Evolutionary conservation across 148 eudicot species (phyloP).

Genomic region (Chenopodium suecicum): DNA sequence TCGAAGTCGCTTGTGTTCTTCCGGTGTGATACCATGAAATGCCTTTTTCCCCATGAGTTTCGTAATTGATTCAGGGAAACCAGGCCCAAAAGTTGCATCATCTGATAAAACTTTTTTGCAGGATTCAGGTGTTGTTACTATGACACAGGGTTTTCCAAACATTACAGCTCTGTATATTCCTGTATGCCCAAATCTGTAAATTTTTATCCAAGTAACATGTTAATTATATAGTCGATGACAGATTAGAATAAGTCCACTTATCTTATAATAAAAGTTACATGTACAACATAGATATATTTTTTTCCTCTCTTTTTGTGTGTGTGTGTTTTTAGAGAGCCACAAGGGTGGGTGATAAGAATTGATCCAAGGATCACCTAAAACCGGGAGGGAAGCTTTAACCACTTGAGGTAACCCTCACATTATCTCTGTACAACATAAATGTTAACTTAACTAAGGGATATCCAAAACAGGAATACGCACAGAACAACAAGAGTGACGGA

Average conservation of each 20-base stretch:
- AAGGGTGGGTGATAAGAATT: no score
- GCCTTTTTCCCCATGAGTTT: conserved; percentile 40
- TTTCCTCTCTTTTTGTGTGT: no score
- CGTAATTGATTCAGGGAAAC: conserved; percentile 41
- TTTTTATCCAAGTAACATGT: not conserved
- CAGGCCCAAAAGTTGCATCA: conserved; percentile 38
- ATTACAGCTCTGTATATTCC: conserved; percentile 40
- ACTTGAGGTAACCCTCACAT: no score
- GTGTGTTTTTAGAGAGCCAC: no score
- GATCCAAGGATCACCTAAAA: no score
- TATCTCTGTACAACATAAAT: not conserved
- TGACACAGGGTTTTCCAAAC: conserved; percentile 43
- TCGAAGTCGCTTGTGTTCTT: conserved; percentile 41
- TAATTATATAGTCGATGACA: not conserved
- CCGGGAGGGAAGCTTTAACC: no score
- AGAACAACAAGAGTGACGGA: not conserved
- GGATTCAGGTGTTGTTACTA: conserved; percentile 39
- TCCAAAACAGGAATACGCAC: not conserved
- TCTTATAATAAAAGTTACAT: no score
- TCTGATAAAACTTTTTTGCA: conserved; percentile 39
- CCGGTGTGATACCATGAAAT: conserved; percentile 35
- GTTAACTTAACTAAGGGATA: not conserved
- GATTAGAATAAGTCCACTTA: no score
- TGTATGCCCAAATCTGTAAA: conserved; percentile 26
- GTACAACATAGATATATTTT: no score